Conservation (phyloP, 2,329 filamentous ascomycete species). For the Nigrograna mackinnonii region DNA sequence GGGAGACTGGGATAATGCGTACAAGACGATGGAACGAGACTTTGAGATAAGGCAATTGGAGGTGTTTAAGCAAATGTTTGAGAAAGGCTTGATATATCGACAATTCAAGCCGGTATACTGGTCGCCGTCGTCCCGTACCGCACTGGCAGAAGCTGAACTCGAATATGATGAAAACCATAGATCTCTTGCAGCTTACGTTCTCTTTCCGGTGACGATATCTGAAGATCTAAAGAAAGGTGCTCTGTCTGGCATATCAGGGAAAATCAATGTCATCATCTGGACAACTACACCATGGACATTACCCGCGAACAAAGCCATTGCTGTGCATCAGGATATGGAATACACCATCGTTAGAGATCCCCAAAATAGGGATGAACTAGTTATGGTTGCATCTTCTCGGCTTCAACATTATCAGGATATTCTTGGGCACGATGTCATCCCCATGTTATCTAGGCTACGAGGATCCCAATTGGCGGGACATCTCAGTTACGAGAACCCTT, state of each 20-base stretch:
- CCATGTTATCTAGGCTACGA: conserved; percentile 60
- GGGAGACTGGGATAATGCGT: conserved; percentile 77
- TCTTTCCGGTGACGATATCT: conserved; percentile 67
- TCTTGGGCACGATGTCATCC: conserved; percentile 38
- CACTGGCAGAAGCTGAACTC: conserved; percentile 81
- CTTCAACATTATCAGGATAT: conserved; percentile 56
- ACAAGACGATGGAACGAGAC: conserved; percentile 76
- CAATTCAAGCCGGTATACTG: conserved; percentile 85
- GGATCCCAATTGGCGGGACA: conserved; percentile 67
- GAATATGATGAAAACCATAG: conserved; percentile 79
- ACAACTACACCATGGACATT: conserved; percentile 98
- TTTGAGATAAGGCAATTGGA: conserved; percentile 77
- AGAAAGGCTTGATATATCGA: conserved; percentile 71
- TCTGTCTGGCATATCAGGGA: conserved; percentile 20
- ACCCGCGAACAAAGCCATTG: conserved; percentile 89
- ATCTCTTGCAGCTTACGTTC: conserved; percentile 76
- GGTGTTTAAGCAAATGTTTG: conserved; percentile 76
- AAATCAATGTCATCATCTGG: conserved; percentile 86
- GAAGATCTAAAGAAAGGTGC: conserved; percentile 45
- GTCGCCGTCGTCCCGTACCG: conserved; percentile 78
- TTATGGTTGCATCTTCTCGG: conserved; percentile 74
- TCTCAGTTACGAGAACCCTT: conserved; percentile 70
- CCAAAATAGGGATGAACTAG: conserved; percentile 51
- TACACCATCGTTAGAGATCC: conserved; percentile 67
- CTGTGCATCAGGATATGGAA: conserved; percentile 72